Base-by-base conservation (phyloP, 164 flowering plant genomes). In the Akebia trifoliata region DNA sequence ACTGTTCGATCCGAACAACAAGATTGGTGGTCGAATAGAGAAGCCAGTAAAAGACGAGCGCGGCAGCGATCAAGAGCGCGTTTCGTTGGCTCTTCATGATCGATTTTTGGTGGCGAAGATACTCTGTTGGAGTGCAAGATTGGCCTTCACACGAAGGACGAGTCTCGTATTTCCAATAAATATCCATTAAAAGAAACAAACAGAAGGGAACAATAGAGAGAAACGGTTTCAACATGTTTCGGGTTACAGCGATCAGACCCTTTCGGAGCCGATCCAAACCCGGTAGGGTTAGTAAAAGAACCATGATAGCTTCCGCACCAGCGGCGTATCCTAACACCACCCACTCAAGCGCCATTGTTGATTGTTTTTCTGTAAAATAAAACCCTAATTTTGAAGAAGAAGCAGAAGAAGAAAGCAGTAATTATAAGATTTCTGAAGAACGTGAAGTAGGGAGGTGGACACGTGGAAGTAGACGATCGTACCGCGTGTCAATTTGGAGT, bases 61-160 rank as follows among this genome's bases (percentile, higher is more conserved):
- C 96, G 14, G 84, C 72, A 17, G 83, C 95, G 60, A 91, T 88
- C 50, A 91, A 65, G 34, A 91, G 76, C 15, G 87, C 95, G 62
- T 91, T 91, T 29, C 97, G 76, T 79, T 91, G 95, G 71, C 88
- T 83, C 81, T 91, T 88, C 87, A 91, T 86, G 67, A 83, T 74
- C 8, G 90, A 82, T 36, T 91, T 91, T 88, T 86, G 95, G 69
- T 91, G 96, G 37, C 95, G 90, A 53, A 91, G 73, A 48, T 72
- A 50, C 63, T 77, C 81, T 8, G 81, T 45, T 0, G 78, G 81
- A 3, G 76, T 57, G 53, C 81, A 77, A 3, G 72, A 34, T 14
- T 18, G n/a, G 0, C 36, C 67, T 9, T 70, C 71, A 30, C 81
- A 78, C 17, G 56, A 1, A 0, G 77, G 81, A 4, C 67, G 60